Base-by-base conservation (phyloP, 75 land plant genomes). In the Cryptomeria japonica region DNA sequence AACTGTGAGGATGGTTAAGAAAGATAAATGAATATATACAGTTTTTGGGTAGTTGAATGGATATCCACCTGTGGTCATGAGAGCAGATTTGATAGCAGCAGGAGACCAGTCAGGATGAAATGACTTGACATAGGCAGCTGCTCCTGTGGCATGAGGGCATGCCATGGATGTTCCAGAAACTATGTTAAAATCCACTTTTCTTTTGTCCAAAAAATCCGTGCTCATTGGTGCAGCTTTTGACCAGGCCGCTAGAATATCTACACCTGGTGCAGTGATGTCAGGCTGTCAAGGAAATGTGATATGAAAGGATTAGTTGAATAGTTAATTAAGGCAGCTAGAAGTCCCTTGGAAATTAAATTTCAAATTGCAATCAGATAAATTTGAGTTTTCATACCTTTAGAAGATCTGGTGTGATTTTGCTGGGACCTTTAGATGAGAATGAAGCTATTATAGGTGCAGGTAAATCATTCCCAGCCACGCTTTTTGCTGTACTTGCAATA, bases 401-500 rank as follows among this genome's bases (percentile, higher is more conserved):
- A 85, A 92, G 89, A 49, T 86, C 79, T 1, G 25, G 25, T 36
- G 88, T 90, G 8, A 84, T 75, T 3, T 41, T 37, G 68, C 80
- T 93, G 5, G 92, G 91, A 2, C 92, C 92, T 49, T 91, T 84
- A 47, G 94, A 91, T 3, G 94, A 93, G 83, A 91, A 93, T 8
- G 89, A 87, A 53, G 87, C 92, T 1, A 87, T 85, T 18, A 18
- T 78, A 1, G 90, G 91, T 25, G 91, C 86, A 1, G 19, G 79
- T 42, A 85, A 76, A 75, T 73, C 37, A 61, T 11, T 84, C 73
- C 3, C 6, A 32, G 15, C 39, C 37, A 9, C 19, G n/a, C 86
- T 91, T 79, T 86, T 91, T 15, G 39, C 38, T 46, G 88, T 91
- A 6, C 80, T 87, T 55, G 90, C 92, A 5, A 85, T 68, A 83